Evolutionary conservation across 495 filamentous ascomycete genomes (phyloP), one percentile per base, ranked within the genome.

Genomic region (Neurospora sp.): DNA sequence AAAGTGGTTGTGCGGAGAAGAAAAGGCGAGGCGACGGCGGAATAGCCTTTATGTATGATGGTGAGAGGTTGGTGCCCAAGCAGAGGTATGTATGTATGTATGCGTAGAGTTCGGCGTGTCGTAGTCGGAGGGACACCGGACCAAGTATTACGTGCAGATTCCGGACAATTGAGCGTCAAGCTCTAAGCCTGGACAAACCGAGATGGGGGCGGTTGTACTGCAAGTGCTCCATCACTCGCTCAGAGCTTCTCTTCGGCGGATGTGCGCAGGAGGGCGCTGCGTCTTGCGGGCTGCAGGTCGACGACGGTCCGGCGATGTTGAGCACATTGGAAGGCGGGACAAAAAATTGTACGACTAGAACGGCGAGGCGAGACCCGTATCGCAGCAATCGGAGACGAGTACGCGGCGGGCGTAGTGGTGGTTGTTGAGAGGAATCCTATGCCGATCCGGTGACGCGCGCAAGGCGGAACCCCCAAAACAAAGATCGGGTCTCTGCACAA

Each of bases 161-260:
- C 31, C 27, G 53, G 53, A 7, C 14, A 65, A 65, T 37, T 65
- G 53, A 65, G 53, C 53, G 5, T 65, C 53, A 65, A 65, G 27
- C 27, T 65, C 53, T 18, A 65, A 65, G 53, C 27, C 53, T 65
- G 53, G 27, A 65, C 27, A 65, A 65, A 65, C 53, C 53, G 27
- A 37, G 27, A 65, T 65, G 12, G 53, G 71, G 75, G 48, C 44
- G 71, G 72, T 48, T 48, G 48, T 61, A 73, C 69, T 73, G 78
- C 76, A 53, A 69, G 68, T 75, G 78, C 75, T 81, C 79, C 79
- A 81, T 81, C 77, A 77, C 77, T 81, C 68, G 73, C 35, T 65
- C 27, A 44, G 16, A 70, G 40, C 69, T 65, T 71, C 59, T 69
- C 65, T 72, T 69, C 27, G 74, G 74, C 74, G 76, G 69, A 69